Percentiles rank a stretch among this genome's conserved stretches.
Evolutionary conservation across 2,329 filamentous ascomycete genomes (phyloP).

Genomic region (Phaeomoniella chlamydospora): DNA sequence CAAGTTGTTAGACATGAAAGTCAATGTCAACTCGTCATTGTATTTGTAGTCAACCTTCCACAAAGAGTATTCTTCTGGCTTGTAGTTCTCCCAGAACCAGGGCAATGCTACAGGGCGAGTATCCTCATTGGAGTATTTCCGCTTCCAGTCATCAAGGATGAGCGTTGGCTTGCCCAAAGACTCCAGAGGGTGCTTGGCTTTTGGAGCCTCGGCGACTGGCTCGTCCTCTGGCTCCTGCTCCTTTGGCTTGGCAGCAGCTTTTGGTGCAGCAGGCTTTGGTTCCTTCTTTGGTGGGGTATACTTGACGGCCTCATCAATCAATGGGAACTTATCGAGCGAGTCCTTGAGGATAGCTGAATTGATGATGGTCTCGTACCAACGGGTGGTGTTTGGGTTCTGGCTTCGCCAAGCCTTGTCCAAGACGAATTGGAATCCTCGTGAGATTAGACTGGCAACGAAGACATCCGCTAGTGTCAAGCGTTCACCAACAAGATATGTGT

Average conservation of each 20-base stretch:
- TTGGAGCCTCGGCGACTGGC: constrained; percentile 49
- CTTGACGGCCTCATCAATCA: constrained; percentile 70
- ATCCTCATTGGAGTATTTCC: constrained; percentile 94
- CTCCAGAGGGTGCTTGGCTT: constrained; percentile 95
- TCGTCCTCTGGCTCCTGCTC: constrained; percentile 37
- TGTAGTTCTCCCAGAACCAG: constrained; percentile 97
- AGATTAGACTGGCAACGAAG: constrained; percentile 64
- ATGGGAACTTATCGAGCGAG: constrained; percentile 58
- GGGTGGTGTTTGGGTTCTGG: constrained; percentile 69
- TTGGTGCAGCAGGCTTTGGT: constrained; percentile 33
- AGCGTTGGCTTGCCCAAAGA: constrained; percentile 65
- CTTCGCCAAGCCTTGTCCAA: constrained; percentile 82
- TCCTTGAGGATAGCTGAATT: constrained; percentile 85
- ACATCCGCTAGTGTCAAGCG: constrained; percentile 92
- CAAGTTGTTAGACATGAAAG: constrained; percentile 98
- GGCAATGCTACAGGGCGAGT: constrained; percentile 68
- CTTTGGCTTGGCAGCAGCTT: constrained; percentile 39
- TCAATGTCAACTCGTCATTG: constrained; percentile 91
- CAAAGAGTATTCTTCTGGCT: constrained; percentile 88
- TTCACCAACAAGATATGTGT: constrained; percentile 97
- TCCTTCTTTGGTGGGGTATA: constrained; percentile 61
- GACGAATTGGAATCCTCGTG: constrained; percentile 84
- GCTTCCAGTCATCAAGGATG: constrained; percentile 94
- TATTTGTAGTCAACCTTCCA: constrained; percentile 98
- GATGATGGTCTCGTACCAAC: constrained; percentile 90